phyloP scores from a whole-genome alignment of 345 rosid species.

The Lepidium aucheri region DNA sequence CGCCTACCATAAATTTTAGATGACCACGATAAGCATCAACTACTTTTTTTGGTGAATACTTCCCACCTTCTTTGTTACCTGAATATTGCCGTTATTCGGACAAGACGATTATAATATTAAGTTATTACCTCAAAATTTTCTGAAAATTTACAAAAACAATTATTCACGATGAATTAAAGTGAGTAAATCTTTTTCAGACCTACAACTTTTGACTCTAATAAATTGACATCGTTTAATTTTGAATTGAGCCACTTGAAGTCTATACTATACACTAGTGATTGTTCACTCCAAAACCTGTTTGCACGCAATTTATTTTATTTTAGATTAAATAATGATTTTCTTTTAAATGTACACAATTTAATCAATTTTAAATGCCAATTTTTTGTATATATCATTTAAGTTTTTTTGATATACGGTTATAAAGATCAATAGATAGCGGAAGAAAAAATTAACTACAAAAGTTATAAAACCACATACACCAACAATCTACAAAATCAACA shows the following conservation, averaged over 20 bases:
- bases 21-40: slow-evolving; percentile 12
- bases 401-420: no score
- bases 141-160: background rate
- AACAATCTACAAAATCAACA: no score
- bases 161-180: background rate
- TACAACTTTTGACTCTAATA: slow-evolving; percentile 17
- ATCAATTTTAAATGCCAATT: no score
- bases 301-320: background rate
- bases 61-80: slow-evolving; percentile 8
- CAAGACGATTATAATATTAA: background rate
- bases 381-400: no score
- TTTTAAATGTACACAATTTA: no score
- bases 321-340: no score
- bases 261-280: slow-evolving; percentile 10
- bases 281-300: background rate
- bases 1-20: slow-evolving; percentile 1
- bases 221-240: slow-evolving; percentile 20
- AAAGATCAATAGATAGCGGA: no score
- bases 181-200: slow-evolving; percentile 13
- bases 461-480: no score
- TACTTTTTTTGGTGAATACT: slow-evolving; percentile 1
- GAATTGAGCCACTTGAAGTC: slow-evolving; percentile 13
- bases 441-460: no score
- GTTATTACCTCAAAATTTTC: background rate
- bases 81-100: background rate